Evolutionary conservation across 2,329 filamentous ascomycete species (phyloP).

Genomic region (Aspergillus fijiensis): DNA sequence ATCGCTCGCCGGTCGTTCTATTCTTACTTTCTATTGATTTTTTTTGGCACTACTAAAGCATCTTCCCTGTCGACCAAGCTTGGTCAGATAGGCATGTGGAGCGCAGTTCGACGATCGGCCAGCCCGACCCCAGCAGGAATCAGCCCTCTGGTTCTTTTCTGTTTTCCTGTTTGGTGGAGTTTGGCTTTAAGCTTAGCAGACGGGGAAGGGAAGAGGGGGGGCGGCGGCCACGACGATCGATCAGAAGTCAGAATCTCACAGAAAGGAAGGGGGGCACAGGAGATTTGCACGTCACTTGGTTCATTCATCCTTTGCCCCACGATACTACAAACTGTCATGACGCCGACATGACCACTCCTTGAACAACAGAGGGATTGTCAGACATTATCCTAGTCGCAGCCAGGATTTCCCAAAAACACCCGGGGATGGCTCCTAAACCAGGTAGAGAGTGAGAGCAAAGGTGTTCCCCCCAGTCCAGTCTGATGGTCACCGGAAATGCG

Average conservation of each 20-base stretch:
- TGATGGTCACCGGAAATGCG: neutral
- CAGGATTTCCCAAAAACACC: neutral
- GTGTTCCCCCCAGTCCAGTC: neutral
- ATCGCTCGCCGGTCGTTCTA: neutral
- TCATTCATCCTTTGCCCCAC: neutral
- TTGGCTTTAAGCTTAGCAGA: constrained; percentile 23
- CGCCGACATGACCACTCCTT: neutral
- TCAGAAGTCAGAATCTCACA: constrained; percentile 8
- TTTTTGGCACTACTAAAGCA: neutral
- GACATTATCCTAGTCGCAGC: neutral
- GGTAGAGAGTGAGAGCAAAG: no score
- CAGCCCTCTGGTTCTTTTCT: constrained; percentile 1
- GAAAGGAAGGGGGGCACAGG: neutral
- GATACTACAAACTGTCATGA: neutral
- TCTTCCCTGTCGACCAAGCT: neutral
- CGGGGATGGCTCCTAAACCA: no score
- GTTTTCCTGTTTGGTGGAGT: constrained; percentile 22
- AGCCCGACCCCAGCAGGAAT: constrained; percentile 14
- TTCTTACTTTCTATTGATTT: neutral
- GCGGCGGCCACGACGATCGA: constrained; percentile 11
- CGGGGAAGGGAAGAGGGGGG: neutral
- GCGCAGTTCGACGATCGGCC: constrained; percentile 13
- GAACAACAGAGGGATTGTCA: neutral
- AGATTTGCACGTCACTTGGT: neutral
- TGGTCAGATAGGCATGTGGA: constrained; percentile 11